These are phyloP conservation scores for Cladosporium sp. DNA, from an alignment of 2,329 filamentous ascomycete species.

Conservation along the genomic window DNA sequence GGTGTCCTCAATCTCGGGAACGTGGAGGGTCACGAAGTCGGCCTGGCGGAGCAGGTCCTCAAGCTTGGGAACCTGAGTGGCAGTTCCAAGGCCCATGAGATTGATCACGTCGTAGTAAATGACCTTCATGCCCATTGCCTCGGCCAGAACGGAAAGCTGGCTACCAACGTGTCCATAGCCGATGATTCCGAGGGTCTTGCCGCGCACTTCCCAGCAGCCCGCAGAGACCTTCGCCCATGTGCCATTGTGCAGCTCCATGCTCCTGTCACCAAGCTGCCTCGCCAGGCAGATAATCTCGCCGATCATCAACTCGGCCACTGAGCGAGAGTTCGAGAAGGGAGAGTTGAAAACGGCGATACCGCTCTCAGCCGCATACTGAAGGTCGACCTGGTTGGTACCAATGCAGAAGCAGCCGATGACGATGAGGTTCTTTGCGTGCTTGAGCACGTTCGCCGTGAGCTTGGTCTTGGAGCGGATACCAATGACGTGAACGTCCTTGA, in stretches of 20 bases:
- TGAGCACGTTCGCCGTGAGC: conserved; percentile 75
- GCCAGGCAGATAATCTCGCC: conserved; percentile 87
- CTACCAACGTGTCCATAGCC: conserved; percentile 97
- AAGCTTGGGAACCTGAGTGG: conserved; percentile 73
- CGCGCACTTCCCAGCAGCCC: conserved; percentile 96
- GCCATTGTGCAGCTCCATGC: conserved; percentile 86
- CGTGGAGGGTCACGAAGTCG: conserved; percentile 92
- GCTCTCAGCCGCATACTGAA: conserved; percentile 71
- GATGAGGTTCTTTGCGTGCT: conserved; percentile 86
- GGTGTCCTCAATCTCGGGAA: conserved; percentile 88
- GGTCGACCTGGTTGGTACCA: conserved; percentile 90
- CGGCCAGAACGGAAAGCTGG: conserved; percentile 88
- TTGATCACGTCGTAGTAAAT: conserved; percentile 96
- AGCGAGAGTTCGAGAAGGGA: conserved; percentile 95
- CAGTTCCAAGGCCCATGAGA: conserved; percentile 87
- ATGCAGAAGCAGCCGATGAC: conserved; percentile 99
- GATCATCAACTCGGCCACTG: conserved; percentile 93
- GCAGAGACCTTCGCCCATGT: conserved; percentile 97
- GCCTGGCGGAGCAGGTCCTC: conserved; percentile 69
- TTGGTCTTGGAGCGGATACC: conserved; percentile 98
- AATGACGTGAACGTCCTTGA: conserved; percentile 94
- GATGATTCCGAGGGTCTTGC: conserved; percentile 93
- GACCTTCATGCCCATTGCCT: conserved; percentile 96
- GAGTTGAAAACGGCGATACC: conserved; percentile 99
- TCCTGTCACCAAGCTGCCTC: conserved; percentile 87